Evolutionary conservation across 1,284 basidiomycete genomes (phyloP).

Genomic region (Puccinia horiana): DNA sequence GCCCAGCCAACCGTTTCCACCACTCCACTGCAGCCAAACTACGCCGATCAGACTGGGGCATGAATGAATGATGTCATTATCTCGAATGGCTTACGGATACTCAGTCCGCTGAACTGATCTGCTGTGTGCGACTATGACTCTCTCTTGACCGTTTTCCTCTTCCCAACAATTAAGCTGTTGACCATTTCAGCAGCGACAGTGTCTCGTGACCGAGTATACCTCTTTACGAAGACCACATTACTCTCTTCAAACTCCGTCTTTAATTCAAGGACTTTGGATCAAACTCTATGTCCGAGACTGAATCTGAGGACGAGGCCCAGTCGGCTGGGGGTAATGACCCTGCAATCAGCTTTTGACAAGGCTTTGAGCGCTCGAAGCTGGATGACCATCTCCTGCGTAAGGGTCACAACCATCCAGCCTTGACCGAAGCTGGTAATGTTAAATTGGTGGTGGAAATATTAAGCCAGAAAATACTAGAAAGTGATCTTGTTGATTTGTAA

Average conservation of each 20-base stretch:
- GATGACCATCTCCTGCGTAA: constrained; percentile 5
- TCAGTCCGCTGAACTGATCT: not conserved
- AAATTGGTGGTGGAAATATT: constrained; percentile 5
- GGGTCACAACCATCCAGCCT: not conserved
- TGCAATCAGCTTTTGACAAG: not conserved
- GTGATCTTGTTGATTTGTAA: constrained; percentile 3
- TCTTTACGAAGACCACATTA: not conserved
- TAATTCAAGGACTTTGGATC: not conserved
- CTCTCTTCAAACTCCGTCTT: not conserved
- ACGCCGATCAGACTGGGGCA: not conserved
- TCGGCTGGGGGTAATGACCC: not conserved
- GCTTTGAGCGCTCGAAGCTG: constrained; percentile 2
- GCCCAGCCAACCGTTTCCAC: not conserved
- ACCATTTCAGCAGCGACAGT: not conserved
- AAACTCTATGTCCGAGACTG: constrained; percentile 1
- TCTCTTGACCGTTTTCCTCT: not conserved
- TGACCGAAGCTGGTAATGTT: not conserved
- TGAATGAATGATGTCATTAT: not conserved
- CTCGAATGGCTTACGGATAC: not conserved
- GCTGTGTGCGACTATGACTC: not conserved
- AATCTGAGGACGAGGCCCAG: not conserved
- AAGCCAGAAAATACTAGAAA: not conserved
- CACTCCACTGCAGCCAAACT: not conserved
- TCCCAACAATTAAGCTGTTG: not conserved
- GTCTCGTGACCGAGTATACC: not conserved